phyloP scores from a whole-genome alignment of 2,329 filamentous ascomycete genomes.

The Bipolaris victoriae region DNA sequence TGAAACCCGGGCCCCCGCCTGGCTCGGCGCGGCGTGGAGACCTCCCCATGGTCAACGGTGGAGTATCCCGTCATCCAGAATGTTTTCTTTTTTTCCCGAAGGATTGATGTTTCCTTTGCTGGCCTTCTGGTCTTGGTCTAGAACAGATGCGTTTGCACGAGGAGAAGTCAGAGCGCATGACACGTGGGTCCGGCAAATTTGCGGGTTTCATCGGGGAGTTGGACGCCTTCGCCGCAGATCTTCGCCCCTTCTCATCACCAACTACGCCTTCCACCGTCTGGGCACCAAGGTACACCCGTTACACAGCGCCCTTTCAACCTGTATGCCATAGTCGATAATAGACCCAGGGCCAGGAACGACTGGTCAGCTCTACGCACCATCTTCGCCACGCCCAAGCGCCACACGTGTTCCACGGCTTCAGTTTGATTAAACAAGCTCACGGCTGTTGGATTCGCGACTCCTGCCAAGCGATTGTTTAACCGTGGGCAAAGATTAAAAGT shows the following conservation, averaged over 20 bases:
- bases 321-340: neutral
- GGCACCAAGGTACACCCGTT: neutral
- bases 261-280: slow-evolving; percentile 1
- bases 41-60: neutral
- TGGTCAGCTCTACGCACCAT: neutral
- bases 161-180: neutral
- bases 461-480: slow-evolving; percentile 28
- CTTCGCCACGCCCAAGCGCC: slow-evolving; percentile 10
- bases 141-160: neutral
- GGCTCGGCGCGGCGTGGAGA: slow-evolving; percentile 1
- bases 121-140: neutral
- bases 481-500: slow-evolving; percentile 22
- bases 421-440: slow-evolving; percentile 13
- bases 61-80: neutral
- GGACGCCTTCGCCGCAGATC: slow-evolving; percentile 8
- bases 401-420: slow-evolving; percentile 18
- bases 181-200: slow-evolving; percentile 11
- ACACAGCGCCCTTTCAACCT: neutral
- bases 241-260: slow-evolving; percentile 15
- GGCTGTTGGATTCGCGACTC: slow-evolving; percentile 3
- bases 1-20: neutral
- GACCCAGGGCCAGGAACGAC: neutral
- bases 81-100: neutral
- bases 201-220: slow-evolving; percentile 5
- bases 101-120: neutral